These are phyloP conservation scores for Xanthoceras sorbifolium DNA, from an alignment of 345 rosid genomes.

Conservation along the genomic window DNA sequence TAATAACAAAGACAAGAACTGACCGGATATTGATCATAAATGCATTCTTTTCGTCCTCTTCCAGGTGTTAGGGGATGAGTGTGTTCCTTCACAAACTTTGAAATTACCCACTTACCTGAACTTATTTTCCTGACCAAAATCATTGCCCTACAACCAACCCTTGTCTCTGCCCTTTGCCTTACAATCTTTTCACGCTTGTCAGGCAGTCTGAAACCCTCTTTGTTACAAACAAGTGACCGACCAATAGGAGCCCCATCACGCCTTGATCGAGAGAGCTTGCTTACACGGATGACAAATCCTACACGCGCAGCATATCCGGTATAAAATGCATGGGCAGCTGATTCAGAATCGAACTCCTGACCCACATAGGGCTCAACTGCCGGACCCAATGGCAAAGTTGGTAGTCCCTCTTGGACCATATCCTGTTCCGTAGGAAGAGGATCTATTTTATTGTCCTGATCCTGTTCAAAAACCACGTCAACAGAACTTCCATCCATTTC, in stretches of 20 bases:
- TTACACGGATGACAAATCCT: conserved; percentile 94
- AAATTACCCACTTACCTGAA: conserved; percentile 91
- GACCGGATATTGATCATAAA: conserved; percentile 97
- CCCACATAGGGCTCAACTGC: conserved; percentile 80
- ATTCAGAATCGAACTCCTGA: conserved; percentile 91
- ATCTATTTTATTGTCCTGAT: conserved; percentile 51
- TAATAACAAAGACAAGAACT: conserved; percentile 33
- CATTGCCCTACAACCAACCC: conserved; percentile 99
- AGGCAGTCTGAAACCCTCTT: conserved; percentile 91
- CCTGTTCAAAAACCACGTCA: conserved; percentile 43
- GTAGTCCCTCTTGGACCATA: conserved; percentile 35
- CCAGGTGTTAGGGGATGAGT: conserved; percentile 87
- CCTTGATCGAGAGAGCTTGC: conserved; percentile 95
- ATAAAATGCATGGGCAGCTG: conserved; percentile 91
- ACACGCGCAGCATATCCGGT: conserved; percentile 81
- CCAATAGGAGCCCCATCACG: conserved; percentile 96
- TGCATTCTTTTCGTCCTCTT: conserved; percentile 84
- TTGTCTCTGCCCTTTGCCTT: conserved; percentile 93
- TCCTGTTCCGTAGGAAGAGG: conserved; percentile 36
- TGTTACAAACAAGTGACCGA: conserved; percentile 94
- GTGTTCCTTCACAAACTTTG: conserved; percentile 91
- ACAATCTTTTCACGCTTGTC: conserved; percentile 92
- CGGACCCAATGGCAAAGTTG: conserved; percentile 33
- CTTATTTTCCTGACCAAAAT: conserved; percentile 89
- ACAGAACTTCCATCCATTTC: conserved; percentile 50